Conservation (phyloP, 75 land plant genomes). For the Adiantum capillusveneris region DNA sequence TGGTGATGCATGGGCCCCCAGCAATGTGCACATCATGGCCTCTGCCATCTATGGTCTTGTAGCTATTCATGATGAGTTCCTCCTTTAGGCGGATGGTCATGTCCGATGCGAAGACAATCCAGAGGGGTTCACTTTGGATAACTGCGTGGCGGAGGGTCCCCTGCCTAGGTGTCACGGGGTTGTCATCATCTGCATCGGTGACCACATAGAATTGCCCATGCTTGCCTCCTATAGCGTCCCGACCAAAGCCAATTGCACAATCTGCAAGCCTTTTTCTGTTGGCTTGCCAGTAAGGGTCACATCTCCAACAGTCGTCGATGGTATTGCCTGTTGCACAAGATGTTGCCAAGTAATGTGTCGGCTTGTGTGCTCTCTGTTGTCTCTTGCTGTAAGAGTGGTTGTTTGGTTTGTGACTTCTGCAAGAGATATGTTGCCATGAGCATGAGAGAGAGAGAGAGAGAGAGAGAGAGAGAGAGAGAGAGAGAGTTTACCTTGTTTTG, state of each 20-base stretch:
- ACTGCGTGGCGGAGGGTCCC: conserved; percentile 74
- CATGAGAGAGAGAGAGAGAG: too few species aligned
- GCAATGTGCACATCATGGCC: conserved; percentile 72
- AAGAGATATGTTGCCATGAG: too few species aligned
- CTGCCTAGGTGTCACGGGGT: conserved; percentile 51
- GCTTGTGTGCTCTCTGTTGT: too few species aligned
- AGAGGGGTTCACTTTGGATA: conserved; percentile 55
- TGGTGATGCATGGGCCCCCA: conserved; percentile 63
- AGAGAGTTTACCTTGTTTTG: too few species aligned
- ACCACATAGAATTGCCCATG: conserved; percentile 61
- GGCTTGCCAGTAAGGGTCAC: too few species aligned
- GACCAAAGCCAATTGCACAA: conserved; percentile 72
- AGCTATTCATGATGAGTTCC: conserved; percentile 82
- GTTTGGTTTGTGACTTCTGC: too few species aligned
- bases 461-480: too few species aligned
- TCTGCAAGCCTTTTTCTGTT: conserved; percentile 53
- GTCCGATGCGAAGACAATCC: conserved; percentile 75
- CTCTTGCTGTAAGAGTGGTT: too few species aligned
- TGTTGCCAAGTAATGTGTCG: too few species aligned
- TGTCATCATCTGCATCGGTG: conserved; percentile 51
- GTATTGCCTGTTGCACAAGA: conserved; percentile 68
- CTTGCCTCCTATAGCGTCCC: conserved; percentile 63
- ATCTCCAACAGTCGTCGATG: conserved; percentile 80
- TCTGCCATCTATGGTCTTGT: conserved; percentile 80
- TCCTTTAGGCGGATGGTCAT: conserved; percentile 68